These are phyloP conservation scores for Kwoniella botswanensis DNA, from an alignment of 768 basidiomycete genomes.

Conservation along the genomic window DNA sequence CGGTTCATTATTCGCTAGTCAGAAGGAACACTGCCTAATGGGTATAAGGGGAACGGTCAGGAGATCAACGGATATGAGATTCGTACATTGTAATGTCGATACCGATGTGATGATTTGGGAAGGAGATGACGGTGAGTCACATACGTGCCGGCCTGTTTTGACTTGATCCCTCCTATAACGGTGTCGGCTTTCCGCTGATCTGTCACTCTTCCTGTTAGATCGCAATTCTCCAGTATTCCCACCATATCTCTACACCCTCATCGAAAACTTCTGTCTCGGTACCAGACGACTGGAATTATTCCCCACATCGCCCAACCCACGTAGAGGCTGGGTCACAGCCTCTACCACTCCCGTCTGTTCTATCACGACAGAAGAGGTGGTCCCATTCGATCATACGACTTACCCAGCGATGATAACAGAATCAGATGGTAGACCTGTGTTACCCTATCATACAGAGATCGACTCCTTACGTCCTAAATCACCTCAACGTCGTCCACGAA, in stretches of 20 bases:
- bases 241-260: slow-evolving; percentile 91
- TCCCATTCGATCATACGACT: slow-evolving; percentile 54
- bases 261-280: slow-evolving; percentile 97
- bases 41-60: slow-evolving; percentile 96
- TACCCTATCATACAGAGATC: slow-evolving; percentile 65
- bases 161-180: background rate
- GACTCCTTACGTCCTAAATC: slow-evolving; percentile 85
- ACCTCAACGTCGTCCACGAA: slow-evolving; percentile 59
- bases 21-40: slow-evolving; percentile 96
- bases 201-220: background rate
- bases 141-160: background rate
- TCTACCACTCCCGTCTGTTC: slow-evolving; percentile 60
- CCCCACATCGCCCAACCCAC: slow-evolving; percentile 69
- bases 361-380: slow-evolving; percentile 62
- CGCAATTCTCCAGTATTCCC: slow-evolving; percentile 63
- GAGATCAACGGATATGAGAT: slow-evolving; percentile 90
- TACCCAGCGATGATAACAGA: slow-evolving; percentile 23
- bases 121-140: slow-evolving; percentile 61
- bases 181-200: background rate
- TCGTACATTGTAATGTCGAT: slow-evolving; percentile 98
- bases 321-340: slow-evolving; percentile 75
- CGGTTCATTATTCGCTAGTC: slow-evolving; percentile 70
- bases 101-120: slow-evolving; percentile 60
- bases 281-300: slow-evolving; percentile 89
- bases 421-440: slow-evolving; percentile 27